Conservation (phyloP, 2,329 filamentous ascomycete genomes). For the Xylariales sp. region DNA sequence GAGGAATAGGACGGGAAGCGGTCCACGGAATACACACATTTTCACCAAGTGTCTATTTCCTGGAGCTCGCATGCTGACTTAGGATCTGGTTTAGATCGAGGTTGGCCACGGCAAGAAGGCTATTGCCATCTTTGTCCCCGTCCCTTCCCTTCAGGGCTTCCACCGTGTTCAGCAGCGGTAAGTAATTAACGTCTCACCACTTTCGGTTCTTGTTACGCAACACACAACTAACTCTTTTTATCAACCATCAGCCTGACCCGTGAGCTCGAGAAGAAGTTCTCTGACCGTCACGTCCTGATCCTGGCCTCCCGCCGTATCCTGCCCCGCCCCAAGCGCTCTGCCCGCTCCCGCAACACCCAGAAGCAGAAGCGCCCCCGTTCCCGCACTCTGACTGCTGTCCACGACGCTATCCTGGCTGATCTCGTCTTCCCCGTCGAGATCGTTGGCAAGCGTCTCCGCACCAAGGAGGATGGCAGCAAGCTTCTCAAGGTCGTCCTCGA, state of each 20-base stretch:
- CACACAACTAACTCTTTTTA: too few relatives aligned
- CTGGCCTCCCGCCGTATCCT: conserved; percentile 98
- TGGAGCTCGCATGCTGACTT: conserved; percentile 76
- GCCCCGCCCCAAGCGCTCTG: conserved; percentile 96
- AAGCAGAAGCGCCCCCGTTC: conserved; percentile 98
- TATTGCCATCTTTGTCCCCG: conserved; percentile 99
- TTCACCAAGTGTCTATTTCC: conserved; percentile 38
- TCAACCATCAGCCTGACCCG: conserved; percentile 80
- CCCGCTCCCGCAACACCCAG: conserved; percentile 91
- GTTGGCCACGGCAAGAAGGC: conserved; percentile 99
- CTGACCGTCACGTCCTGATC: conserved; percentile 98
- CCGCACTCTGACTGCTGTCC: conserved; percentile 95
- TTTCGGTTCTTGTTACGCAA: too few relatives aligned
- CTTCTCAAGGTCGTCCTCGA: conserved; percentile 97
- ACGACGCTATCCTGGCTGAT: conserved; percentile 96
- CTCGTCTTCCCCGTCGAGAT: conserved; percentile 99
- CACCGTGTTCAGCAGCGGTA: conserved; percentile 99
- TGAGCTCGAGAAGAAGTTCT: conserved; percentile 99
- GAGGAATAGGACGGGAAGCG: conserved; percentile 72
- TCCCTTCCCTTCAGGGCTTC: conserved; percentile 97
- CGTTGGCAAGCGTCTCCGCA: conserved; percentile 96
- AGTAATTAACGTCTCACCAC: conserved; percentile 32
- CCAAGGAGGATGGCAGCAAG: conserved; percentile 99
- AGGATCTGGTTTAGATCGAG: conserved; percentile 81
- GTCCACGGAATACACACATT: conserved; percentile 59